Conservation (phyloP, 768 basidiomycete species). For the Tephrocybe sp. region DNA sequence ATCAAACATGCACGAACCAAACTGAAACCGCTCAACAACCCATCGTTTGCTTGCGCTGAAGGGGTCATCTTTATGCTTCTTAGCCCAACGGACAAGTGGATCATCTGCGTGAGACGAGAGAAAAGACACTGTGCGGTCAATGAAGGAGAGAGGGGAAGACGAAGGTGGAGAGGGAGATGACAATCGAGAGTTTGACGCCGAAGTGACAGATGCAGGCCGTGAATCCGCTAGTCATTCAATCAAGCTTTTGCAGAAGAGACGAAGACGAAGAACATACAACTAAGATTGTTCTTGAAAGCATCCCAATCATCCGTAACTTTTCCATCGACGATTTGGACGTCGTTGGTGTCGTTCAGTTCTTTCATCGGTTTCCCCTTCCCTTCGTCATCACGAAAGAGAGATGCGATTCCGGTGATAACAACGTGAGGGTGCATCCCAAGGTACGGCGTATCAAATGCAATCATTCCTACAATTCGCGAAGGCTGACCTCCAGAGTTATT, state of each 20-base stretch:
- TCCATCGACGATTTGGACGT: conserved; percentile 44
- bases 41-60: conserved; percentile 48
- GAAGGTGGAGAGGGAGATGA: conserved; percentile 15
- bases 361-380: conserved; percentile 31
- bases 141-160: conserved; percentile 11
- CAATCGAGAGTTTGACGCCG: conserved; percentile 12
- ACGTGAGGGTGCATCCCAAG: conserved; percentile 67
- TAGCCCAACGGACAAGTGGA: conserved; percentile 47
- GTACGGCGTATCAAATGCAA: conserved; percentile 62
- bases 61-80: conserved; percentile 54
- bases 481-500: conserved; percentile 35
- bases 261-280: conserved; percentile 18
- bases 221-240: conserved; percentile 3
- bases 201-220: conserved; percentile 1
- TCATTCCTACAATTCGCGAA: conserved; percentile 47
- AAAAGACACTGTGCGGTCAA: conserved; percentile 38
- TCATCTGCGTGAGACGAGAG: conserved; percentile 42
- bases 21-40: conserved; percentile 57
- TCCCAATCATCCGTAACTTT: conserved; percentile 53
- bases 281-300: conserved; percentile 36
- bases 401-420: conserved; percentile 54
- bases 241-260: background rate
- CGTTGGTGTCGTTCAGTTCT: conserved; percentile 41
- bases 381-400: conserved; percentile 39
- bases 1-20: conserved; percentile 60